Conservation (phyloP, 1,284 basidiomycete genomes). For the Trametes polyzona region DNA sequence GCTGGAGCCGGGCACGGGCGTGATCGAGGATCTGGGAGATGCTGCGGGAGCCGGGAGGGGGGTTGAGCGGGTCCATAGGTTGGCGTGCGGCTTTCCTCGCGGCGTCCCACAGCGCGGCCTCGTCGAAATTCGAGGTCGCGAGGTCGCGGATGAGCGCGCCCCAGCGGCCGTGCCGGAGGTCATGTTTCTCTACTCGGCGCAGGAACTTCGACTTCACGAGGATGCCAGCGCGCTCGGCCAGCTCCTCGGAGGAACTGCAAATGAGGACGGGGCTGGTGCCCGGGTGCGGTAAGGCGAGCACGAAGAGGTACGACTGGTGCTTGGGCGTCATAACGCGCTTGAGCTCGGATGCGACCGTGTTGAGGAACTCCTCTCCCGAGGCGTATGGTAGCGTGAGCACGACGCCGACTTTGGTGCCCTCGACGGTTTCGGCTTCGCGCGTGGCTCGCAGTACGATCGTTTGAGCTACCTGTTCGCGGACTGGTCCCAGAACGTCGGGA, state of each 20-base stretch:
- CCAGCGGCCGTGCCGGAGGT: conserved; percentile 41
- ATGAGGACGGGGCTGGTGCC: conserved; percentile 50
- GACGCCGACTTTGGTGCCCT: conserved; percentile 60
- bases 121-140: conserved; percentile 57
- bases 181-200: conserved; percentile 47
- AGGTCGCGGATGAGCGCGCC: conserved; percentile 54
- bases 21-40: conserved; percentile 57
- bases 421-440: conserved; percentile 49
- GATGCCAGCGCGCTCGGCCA: conserved; percentile 64
- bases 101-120: conserved; percentile 65
- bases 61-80: conserved; percentile 60
- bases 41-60: conserved; percentile 64
- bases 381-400: conserved; percentile 57
- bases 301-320: conserved; percentile 55
- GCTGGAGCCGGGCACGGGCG: conserved; percentile 63
- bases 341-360: conserved; percentile 51
- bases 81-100: conserved; percentile 59
- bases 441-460: conserved; percentile 61
- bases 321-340: conserved; percentile 40
- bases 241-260: conserved; percentile 54
- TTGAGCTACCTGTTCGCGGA: conserved; percentile 63
- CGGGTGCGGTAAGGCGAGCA: conserved; percentile 41
- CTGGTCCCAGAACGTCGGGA: conserved; percentile 52
- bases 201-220: conserved; percentile 67
- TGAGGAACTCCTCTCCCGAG: conserved; percentile 57